Conservation (phyloP, 148 eudicot species). For the Euryodendron excelsum region DNA sequence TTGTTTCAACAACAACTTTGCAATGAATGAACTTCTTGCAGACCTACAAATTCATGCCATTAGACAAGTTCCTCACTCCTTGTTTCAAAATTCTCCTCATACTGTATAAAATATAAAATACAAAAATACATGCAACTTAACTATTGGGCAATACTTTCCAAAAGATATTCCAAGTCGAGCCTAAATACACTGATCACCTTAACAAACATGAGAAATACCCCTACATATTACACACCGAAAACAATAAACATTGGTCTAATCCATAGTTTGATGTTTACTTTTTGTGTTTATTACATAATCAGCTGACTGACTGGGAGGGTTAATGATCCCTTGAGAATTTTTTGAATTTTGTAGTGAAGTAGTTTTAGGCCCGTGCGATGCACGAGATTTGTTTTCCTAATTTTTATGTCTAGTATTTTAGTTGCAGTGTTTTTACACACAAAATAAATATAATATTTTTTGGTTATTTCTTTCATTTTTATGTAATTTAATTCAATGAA, state of each 20-base stretch:
- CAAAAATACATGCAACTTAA: not conserved
- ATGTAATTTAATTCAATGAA: no score
- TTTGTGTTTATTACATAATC: not conserved
- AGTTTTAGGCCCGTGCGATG: no score
- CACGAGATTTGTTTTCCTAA: no score
- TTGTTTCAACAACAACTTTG: not conserved
- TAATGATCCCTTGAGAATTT: constrained; percentile 1
- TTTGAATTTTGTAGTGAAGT: not conserved
- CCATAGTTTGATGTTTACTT: not conserved
- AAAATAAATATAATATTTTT: no score
- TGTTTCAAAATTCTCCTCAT: not conserved
- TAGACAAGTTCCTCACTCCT: not conserved
- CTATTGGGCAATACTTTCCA: not conserved
- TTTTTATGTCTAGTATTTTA: no score
- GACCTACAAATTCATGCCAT: not conserved
- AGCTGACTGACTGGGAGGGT: not conserved
- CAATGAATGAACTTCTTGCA: not conserved
- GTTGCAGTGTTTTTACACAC: no score
- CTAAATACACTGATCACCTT: not conserved
- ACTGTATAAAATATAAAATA: not conserved
- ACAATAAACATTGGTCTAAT: not conserved
- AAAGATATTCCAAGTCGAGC: constrained; percentile 1
- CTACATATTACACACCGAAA: not conserved
- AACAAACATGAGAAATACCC: not conserved
- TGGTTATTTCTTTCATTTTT: no score